Conservation (phyloP, 148 eudicot genomes). For the Mesembryanthemum crystallinum region DNA sequence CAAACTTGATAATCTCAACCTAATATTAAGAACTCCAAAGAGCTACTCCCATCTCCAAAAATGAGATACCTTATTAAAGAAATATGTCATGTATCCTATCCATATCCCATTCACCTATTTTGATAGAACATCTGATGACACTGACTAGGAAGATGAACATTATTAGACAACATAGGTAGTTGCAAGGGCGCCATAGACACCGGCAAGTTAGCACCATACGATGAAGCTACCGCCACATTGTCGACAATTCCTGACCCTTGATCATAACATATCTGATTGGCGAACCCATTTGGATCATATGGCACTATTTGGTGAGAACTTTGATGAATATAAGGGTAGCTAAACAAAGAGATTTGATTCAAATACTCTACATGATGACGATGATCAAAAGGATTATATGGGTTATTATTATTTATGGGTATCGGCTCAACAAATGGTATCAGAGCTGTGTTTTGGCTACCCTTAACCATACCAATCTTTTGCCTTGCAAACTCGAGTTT, state of each 20-base stretch:
- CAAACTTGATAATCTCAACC: background rate
- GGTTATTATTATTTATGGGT: background rate
- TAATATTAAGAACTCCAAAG: background rate
- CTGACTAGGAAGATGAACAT: background rate
- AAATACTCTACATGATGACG: constrained; percentile 6
- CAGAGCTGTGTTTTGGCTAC: background rate
- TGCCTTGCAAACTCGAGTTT: constrained; percentile 22
- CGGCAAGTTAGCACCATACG: constrained; percentile 15
- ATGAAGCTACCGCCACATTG: background rate
- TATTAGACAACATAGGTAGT: background rate
- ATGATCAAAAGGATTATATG: background rate
- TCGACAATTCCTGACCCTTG: constrained; percentile 12
- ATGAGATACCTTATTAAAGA: background rate
- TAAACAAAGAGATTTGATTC: constrained; percentile 1
- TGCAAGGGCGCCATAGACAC: background rate
- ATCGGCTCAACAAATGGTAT: background rate
- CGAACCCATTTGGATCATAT: constrained; percentile 5
- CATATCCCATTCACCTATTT: background rate
- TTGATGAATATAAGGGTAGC: constrained; percentile 12
- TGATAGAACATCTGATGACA: constrained; percentile 17
- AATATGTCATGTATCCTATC: background rate
- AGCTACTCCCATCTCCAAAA: background rate
- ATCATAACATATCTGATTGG: constrained; percentile 15
- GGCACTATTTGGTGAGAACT: constrained; percentile 10
- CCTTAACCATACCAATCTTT: constrained; percentile 20